phyloP scores from a whole-genome alignment of 2,329 filamentous ascomycete species.

The Claviceps spartinae region DNA sequence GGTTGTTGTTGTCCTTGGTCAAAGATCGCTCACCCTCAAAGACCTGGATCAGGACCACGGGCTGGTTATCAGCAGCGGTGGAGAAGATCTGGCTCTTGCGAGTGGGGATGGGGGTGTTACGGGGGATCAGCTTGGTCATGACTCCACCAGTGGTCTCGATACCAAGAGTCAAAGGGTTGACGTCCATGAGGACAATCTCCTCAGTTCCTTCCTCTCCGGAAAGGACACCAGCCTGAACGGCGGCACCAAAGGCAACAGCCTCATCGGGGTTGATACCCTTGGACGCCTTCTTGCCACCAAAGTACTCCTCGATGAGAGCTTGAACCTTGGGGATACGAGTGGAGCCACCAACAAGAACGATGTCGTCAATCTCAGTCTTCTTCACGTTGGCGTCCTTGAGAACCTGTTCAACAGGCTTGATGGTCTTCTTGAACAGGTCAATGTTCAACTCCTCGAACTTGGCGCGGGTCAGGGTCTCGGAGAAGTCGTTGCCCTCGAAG shows the following conservation, averaged over 20 bases:
- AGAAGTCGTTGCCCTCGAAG: slow-evolving; percentile 94
- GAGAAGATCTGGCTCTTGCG: slow-evolving; percentile 98
- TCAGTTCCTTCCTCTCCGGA: slow-evolving; percentile 72
- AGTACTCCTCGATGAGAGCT: slow-evolving; percentile 88
- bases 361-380: slow-evolving; percentile 90
- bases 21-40: slow-evolving; percentile 87
- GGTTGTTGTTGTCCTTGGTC: slow-evolving; percentile 93
- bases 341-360: slow-evolving; percentile 94
- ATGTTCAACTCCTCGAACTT: slow-evolving; percentile 99
- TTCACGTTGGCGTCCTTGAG: slow-evolving; percentile 96
- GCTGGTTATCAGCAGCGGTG: slow-evolving; percentile 92
- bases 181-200: slow-evolving; percentile 88
- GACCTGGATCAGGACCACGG: slow-evolving; percentile 87
- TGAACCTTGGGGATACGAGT: slow-evolving; percentile 99
- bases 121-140: slow-evolving; percentile 93
- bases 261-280: slow-evolving; percentile 99
- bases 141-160: slow-evolving; percentile 96
- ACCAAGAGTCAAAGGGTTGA: slow-evolving; percentile 91
- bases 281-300: slow-evolving; percentile 88
- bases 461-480: slow-evolving; percentile 92
- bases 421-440: slow-evolving; percentile 97
- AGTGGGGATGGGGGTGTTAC: slow-evolving; percentile 88
- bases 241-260: slow-evolving; percentile 94
- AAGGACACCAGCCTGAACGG: slow-evolving; percentile 91
- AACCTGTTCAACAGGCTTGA: slow-evolving; percentile 97